Evolutionary conservation across 805 yeast genomes (phyloP), one percentile per base, ranked within the genome.

Genomic region (Candida silvicultrix): DNA sequence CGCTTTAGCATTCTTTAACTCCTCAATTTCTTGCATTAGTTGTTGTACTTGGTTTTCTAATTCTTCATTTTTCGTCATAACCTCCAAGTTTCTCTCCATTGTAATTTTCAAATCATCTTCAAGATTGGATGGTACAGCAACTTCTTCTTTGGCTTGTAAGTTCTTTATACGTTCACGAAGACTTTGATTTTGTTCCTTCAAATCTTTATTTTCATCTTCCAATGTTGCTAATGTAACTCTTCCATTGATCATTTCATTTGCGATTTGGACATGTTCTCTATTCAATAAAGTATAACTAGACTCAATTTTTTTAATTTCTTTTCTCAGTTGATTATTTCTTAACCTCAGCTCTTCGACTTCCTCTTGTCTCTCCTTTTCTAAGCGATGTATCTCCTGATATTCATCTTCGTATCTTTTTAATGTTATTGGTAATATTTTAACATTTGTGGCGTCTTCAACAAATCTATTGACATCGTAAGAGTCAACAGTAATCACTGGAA

Each of bases 171-270:
- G 54, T 57, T 71, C 46, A 53, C 68, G 46, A 60, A 83, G 65
- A 11, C 73, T 78, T 2, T 62, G 65, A 36, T 83, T 75, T 44
- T 71, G 76, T 2, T 62, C 59, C 23, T 67, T 61, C 42, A 89
- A 66, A 40, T 81, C 86, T 22, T 69, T 74, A 49, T 87, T 86
- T 48, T 88, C 95, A 55, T 87, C 92, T 42, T 75, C 70, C 22
- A 92, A 63, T 31, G 84, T 83, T 2, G 95, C 96, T 22, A 85
- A 71, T 45, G 72, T 76, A 37, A 90, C 77, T 57, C 94, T 82
- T 36, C 86, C 83, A 51, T 79, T 80, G 31, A 92, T 89, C 81
- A 94, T 79, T 53, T 82, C 88, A 65, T 90, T 92, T 4, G 96
- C 95, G 35, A 89, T 78, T 45, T 79, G 85, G 25, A 89, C 78